Evolutionary conservation across 1,139 yeast species (phyloP).

Genomic region (Pneumocystis carinii): DNA sequence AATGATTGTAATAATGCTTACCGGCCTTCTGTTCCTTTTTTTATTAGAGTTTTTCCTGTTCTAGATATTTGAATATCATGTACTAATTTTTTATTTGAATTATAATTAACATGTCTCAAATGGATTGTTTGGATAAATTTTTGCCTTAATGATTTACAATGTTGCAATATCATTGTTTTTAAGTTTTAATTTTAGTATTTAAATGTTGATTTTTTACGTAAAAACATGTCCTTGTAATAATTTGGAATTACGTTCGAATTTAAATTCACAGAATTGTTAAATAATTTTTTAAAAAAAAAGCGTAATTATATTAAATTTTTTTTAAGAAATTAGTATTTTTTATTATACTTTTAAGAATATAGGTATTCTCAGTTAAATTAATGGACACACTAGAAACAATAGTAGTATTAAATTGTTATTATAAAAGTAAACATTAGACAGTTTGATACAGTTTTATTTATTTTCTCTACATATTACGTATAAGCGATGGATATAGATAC

Average conservation of each 20-base stretch:
- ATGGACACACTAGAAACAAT: neutral
- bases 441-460: neutral
- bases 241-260: neutral
- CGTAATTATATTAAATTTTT: neutral
- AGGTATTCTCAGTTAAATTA: neutral
- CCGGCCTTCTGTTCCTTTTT: conserved; percentile 62
- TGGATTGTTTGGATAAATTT: neutral
- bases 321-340: neutral
- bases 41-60: conserved; percentile 55
- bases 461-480: neutral
- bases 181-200: neutral
- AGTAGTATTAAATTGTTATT: neutral
- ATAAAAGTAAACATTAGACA: neutral
- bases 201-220: neutral
- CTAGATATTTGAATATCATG: conserved; percentile 62
- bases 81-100: conserved; percentile 19
- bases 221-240: neutral
- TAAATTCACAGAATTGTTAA: no score
- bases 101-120: neutral
- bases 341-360: neutral
- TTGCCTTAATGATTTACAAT: neutral
- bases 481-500: neutral
- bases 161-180: neutral
- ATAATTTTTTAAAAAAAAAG: neutral
- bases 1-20: neutral